Base-by-base conservation (phyloP, 768 basidiomycete genomes). In the Termitomyces eurrhizus region DNA sequence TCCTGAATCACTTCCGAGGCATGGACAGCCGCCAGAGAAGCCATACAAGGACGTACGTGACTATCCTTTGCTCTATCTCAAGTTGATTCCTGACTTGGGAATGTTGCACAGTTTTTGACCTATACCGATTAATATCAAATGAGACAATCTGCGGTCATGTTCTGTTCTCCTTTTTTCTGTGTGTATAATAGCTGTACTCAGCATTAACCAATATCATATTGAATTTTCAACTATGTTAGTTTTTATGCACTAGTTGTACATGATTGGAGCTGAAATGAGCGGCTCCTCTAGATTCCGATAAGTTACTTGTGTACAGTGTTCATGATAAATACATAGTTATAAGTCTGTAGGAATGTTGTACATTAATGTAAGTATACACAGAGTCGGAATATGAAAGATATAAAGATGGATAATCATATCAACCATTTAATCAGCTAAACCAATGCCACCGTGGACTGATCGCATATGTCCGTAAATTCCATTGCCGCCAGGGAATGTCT, bases 381-480 rank as follows among this genome's bases (percentile, higher is more conserved):
- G 12, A 33, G 41, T 12, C 4, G 4, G 5, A 21, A 45, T 11
- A 57, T 48, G 16, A 33, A 46, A 24, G 9, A 42, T 3, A 24
- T 8, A 18, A 21, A 11, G 21, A 44, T 29, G 33, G 11, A 26
- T 4, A 51, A 32, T 7, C 7, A 1, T 4, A 13, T 21, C 13
- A 35, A 36, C 5, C 29, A 24, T 50, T 52, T 24, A 58, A 14
- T 51, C 59, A 18, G 4, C 57, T 12, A 81, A 58, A 3, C 88
- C 87, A 56, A 88, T 86, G 35, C 83, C 79, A 5, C 90, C 90
- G 70, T 93, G 91, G 50, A 71, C 74, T 6, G 63, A 58, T 7
- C 83, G 81, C 91, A 93, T 93, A 68, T 93, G 91, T 0, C 79
- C 81, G 65, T 93, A 93, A n/a, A 92, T 88, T 11, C 85, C 87